Conservation (phyloP, 352 stramenopile genomes). For the Phytopythium litorale region DNA sequence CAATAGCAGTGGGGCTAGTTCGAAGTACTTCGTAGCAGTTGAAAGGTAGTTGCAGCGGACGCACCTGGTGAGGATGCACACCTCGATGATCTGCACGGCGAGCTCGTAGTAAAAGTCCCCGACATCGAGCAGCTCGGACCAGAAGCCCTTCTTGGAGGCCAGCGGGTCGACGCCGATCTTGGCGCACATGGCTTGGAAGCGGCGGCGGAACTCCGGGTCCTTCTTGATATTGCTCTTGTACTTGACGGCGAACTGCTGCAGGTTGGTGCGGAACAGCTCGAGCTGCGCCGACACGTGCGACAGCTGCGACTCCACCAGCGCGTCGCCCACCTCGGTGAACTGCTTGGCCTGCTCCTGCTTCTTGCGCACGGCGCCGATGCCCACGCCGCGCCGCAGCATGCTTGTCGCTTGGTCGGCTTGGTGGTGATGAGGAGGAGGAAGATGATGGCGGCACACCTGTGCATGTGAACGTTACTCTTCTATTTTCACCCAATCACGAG, state of each 20-base stretch:
- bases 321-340: slow-evolving; percentile 80
- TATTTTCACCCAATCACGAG: slow-evolving; percentile 46
- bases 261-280: slow-evolving; percentile 87
- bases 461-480: not conserved
- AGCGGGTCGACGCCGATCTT: slow-evolving; percentile 97
- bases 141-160: slow-evolving; percentile 97
- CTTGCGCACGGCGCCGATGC: slow-evolving; percentile 84
- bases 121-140: slow-evolving; percentile 95
- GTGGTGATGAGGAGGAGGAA: not conserved
- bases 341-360: slow-evolving; percentile 86
- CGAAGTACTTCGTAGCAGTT: not conserved
- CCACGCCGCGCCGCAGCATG: slow-evolving; percentile 69
- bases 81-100: slow-evolving; percentile 98
- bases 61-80: slow-evolving; percentile 93
- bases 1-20: too few relatives aligned
- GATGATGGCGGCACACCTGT: not conserved
- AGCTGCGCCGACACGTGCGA: slow-evolving; percentile 81
- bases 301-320: slow-evolving; percentile 79
- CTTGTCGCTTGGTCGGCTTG: slow-evolving; percentile 1
- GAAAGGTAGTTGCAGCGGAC: not conserved
- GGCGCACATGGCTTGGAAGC: slow-evolving; percentile 95
- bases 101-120: slow-evolving; percentile 99
- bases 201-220: slow-evolving; percentile 91
- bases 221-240: slow-evolving; percentile 95
- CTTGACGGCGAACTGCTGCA: slow-evolving; percentile 92